Conservation (phyloP, 208 protist species). For the Trypanosoma avium region DNA sequence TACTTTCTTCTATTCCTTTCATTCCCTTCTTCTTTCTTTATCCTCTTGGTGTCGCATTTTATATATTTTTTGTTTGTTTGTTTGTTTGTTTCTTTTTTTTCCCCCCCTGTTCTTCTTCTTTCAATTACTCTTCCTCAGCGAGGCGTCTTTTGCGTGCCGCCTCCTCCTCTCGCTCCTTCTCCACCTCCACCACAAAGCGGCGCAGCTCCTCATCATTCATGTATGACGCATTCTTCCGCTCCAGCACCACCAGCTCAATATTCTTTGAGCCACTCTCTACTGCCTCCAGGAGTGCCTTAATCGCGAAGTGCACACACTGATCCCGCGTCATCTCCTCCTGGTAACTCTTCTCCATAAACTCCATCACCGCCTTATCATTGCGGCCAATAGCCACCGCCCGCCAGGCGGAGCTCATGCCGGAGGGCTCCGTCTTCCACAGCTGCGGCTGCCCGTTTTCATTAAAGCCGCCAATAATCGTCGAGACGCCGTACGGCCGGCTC, state of each 20-base stretch:
- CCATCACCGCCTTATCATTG: slow-evolving; percentile 97
- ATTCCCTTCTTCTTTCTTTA: neutral
- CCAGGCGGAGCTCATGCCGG: slow-evolving; percentile 86
- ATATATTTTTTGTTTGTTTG: slow-evolving; percentile 10
- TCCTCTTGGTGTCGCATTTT: neutral
- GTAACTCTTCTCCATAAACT: slow-evolving; percentile 99
- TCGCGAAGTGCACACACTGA: slow-evolving; percentile 96
- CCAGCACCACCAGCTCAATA: slow-evolving; percentile 86
- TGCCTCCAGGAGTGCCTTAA: slow-evolving; percentile 98
- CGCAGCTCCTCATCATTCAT: slow-evolving; percentile 79
- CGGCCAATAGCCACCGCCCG: slow-evolving; percentile 87
- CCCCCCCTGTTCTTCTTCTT: neutral
- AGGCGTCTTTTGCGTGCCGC: slow-evolving; percentile 72
- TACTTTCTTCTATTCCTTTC: neutral
- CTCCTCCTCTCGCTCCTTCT: slow-evolving; percentile 90
- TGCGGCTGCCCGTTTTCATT: slow-evolving; percentile 95
- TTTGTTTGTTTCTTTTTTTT: slow-evolving; percentile 19
- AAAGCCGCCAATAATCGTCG: slow-evolving; percentile 98
- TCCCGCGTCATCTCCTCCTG: slow-evolving; percentile 89
- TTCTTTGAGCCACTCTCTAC: slow-evolving; percentile 92
- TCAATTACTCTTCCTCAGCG: slow-evolving; percentile 74
- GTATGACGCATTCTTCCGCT: slow-evolving; percentile 62
- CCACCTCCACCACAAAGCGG: slow-evolving; percentile 75
- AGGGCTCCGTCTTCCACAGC: slow-evolving; percentile 89
- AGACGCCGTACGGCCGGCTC: slow-evolving; percentile 99